Evolutionary conservation across 805 yeast species (phyloP).

Genomic region (Candida silvicultrix): DNA sequence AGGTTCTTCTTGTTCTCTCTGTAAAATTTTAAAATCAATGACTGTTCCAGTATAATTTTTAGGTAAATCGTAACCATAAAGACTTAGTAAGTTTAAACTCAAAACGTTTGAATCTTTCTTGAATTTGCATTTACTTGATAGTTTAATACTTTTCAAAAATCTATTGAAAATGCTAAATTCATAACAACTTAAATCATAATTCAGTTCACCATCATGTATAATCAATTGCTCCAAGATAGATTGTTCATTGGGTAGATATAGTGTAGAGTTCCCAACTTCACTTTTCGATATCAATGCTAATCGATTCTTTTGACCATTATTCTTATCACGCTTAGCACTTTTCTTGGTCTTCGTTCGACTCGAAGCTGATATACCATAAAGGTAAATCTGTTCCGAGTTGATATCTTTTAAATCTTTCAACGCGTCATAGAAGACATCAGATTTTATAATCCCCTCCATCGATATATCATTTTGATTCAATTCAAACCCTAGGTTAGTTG

Average conservation of each 20-base stretch:
- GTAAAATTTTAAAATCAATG: slow-evolving; percentile 30
- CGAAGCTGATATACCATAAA: slow-evolving; percentile 30
- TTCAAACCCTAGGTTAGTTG: slow-evolving; percentile 31
- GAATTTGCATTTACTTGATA: slow-evolving; percentile 48
- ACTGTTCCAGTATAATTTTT: slow-evolving; percentile 35
- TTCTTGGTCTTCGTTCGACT: slow-evolving; percentile 5
- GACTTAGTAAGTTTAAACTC: slow-evolving; percentile 39
- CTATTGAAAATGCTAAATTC: slow-evolving; percentile 42
- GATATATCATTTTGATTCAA: slow-evolving; percentile 36
- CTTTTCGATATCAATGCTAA: slow-evolving; percentile 56
- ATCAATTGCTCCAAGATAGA: slow-evolving; percentile 55
- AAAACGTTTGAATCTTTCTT: slow-evolving; percentile 43
- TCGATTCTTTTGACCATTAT: too few relatives aligned
- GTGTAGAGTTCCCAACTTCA: slow-evolving; percentile 65
- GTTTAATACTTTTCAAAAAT: slow-evolving; percentile 39
- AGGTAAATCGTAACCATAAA: slow-evolving; percentile 22
- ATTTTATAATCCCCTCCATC: slow-evolving; percentile 47
- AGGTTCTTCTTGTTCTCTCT: slow-evolving; percentile 4
- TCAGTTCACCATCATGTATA: slow-evolving; percentile 22
- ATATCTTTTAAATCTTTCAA: slow-evolving; percentile 52
- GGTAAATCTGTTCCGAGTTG: slow-evolving; percentile 42
- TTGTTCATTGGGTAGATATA: slow-evolving; percentile 58
- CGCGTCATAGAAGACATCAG: slow-evolving; percentile 46
- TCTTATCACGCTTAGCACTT: too few relatives aligned
- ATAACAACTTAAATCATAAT: slow-evolving; percentile 39